Conservation (phyloP, 129 eudicot species). For the Solidago caesia region DNA sequence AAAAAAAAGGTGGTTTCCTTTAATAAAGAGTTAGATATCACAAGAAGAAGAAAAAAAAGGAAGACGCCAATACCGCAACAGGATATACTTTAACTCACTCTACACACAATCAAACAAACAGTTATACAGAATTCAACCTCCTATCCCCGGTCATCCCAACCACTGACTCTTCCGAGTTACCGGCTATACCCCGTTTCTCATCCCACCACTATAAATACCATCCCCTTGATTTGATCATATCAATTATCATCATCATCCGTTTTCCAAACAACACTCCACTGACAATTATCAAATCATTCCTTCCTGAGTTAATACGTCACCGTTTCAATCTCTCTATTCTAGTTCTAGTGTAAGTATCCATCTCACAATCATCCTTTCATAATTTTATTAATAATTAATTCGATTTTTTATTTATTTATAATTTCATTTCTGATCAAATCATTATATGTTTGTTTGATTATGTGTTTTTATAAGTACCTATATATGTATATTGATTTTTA, state of each 20-base stretch:
- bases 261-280: slow-evolving; percentile 31
- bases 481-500: background rate
- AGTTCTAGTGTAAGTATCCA: slow-evolving; percentile 29
- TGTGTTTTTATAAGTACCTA: background rate
- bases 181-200: slow-evolving; percentile 29
- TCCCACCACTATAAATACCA: slow-evolving; percentile 21
- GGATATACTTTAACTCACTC: slow-evolving; percentile 36
- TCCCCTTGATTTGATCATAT: background rate
- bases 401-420: background rate
- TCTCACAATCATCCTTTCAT: background rate
- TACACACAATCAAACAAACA: slow-evolving; percentile 37
- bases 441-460: background rate
- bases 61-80: slow-evolving; percentile 27
- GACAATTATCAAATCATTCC: background rate
- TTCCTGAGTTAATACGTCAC: slow-evolving; percentile 23
- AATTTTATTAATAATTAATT: background rate
- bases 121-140: slow-evolving; percentile 20
- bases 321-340: slow-evolving; percentile 3
- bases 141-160: slow-evolving; percentile 24
- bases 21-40: too few species aligned
- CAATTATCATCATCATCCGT: background rate
- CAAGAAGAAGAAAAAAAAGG: slow-evolving; percentile 27
- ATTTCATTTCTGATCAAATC: background rate
- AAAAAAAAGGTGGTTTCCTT: too few species aligned
- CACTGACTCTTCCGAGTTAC: slow-evolving; percentile 2